Evolutionary conservation across 225 moss, liverwort and hornwort genomes (phyloP).

Genomic region (Marchantia paleacea): DNA sequence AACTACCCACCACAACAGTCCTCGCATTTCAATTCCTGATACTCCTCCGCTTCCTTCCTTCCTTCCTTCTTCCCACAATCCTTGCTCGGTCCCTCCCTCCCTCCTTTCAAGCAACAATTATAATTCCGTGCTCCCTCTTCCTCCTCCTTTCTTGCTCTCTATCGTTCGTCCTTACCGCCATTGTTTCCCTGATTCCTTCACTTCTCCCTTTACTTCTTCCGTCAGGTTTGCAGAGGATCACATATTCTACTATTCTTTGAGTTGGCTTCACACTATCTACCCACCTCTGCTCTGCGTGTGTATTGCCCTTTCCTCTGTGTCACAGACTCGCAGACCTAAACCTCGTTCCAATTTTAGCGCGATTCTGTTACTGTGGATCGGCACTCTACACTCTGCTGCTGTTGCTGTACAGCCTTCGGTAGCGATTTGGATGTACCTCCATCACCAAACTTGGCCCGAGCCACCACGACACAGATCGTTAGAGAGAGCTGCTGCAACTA

Average conservation of each 20-base stretch:
- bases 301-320: neutral
- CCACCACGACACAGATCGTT: no score
- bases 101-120: neutral
- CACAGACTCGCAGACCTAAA: neutral
- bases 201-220: neutral
- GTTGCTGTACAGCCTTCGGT: neutral
- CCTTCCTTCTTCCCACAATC: no score
- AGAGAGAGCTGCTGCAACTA: no score
- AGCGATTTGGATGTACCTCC: neutral
- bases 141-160: neutral
- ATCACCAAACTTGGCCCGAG: neutral
- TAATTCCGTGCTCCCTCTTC: neutral
- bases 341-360: neutral
- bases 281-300: neutral
- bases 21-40: no score
- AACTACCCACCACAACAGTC: no score
- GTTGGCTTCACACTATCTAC: neutral
- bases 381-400: neutral
- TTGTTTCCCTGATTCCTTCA: neutral
- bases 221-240: neutral
- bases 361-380: neutral
- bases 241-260: constrained; percentile 3
- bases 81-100: neutral
- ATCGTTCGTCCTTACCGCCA: neutral
- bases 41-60: neutral